phyloP scores from a whole-genome alignment of 441 rosid genomes.

The Isatis lusitanica region DNA sequence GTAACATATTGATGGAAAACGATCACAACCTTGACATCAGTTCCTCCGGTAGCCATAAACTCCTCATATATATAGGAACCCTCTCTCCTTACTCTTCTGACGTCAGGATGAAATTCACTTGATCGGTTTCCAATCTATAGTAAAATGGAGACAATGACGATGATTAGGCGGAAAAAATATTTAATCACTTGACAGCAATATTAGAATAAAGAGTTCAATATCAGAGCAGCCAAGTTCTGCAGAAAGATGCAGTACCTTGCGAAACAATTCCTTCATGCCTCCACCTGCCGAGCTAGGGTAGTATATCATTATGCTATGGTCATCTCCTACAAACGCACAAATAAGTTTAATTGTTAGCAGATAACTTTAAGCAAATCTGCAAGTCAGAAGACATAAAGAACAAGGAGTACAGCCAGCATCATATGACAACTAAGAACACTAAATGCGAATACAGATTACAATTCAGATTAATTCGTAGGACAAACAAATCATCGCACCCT shows the following conservation, averaged over 20 bases:
- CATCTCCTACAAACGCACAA: conserved; percentile 69
- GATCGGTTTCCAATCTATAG: conserved; percentile 93
- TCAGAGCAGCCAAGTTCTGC: conserved; percentile 1
- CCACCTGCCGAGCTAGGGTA: conserved; percentile 99
- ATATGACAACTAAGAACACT: conserved; percentile 6
- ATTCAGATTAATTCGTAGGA: background rate
- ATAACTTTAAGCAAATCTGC: conserved; percentile 18
- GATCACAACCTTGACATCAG: conserved; percentile 91
- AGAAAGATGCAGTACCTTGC: conserved; percentile 66
- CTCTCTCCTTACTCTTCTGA: conserved; percentile 96
- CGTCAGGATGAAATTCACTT: conserved; percentile 98
- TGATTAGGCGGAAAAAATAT: background rate
- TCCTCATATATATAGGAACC: conserved; percentile 99
- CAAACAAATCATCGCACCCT: background rate
- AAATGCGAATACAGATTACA: no score
- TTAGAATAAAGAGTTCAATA: background rate
- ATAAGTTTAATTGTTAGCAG: conserved; percentile 22
- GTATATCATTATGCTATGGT: conserved; percentile 98
- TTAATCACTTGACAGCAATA: background rate
- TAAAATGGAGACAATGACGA: conserved; percentile 1
- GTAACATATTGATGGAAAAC: conserved; percentile 2
- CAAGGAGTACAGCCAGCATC: conserved; percentile 6
- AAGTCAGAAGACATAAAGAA: background rate
- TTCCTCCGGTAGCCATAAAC: conserved; percentile 99
- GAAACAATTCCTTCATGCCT: conserved; percentile 98